These are phyloP conservation scores for Pleurotus eryngii DNA, from an alignment of 768 basidiomycete species.

Conservation along the genomic window DNA sequence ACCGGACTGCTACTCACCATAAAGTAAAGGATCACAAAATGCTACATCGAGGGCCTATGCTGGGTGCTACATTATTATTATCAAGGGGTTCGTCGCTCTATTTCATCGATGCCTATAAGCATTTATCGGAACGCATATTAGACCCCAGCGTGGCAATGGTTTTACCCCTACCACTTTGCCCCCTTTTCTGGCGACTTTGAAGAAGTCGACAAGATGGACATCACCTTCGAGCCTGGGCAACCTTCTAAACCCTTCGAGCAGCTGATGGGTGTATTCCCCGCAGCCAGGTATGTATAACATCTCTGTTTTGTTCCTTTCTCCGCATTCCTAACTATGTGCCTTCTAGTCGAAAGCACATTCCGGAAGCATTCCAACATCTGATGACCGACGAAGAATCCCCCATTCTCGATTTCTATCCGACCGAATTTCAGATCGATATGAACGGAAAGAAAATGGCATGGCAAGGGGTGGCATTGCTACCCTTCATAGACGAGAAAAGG, in stretches of 20 bases:
- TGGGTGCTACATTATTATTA: slow-evolving; percentile 99
- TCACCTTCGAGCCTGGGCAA: slow-evolving; percentile 73
- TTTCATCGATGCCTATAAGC: not conserved
- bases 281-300: slow-evolving; percentile 62
- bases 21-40: slow-evolving; percentile 59
- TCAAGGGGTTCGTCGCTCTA: slow-evolving; percentile 72
- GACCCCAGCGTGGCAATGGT: slow-evolving; percentile 99
- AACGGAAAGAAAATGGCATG: slow-evolving; percentile 99
- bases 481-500: slow-evolving; percentile 88
- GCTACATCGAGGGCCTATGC: slow-evolving; percentile 90
- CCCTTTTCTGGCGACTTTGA: slow-evolving; percentile 96
- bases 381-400: slow-evolving; percentile 88
- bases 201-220: slow-evolving; percentile 72
- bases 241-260: slow-evolving; percentile 99
- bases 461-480: slow-evolving; percentile 96
- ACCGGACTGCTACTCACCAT: not conserved
- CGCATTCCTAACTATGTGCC: not conserved
- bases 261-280: slow-evolving; percentile 96
- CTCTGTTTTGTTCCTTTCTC: slow-evolving; percentile 4
- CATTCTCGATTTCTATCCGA: slow-evolving; percentile 94
- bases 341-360: slow-evolving; percentile 82
- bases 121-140: slow-evolving; percentile 17
- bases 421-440: slow-evolving; percentile 95
- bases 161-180: slow-evolving; percentile 97
- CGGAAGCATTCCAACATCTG: slow-evolving; percentile 76